Base-by-base conservation (phyloP, 805 yeast species). In the Suhomyces kilbournensis region DNA sequence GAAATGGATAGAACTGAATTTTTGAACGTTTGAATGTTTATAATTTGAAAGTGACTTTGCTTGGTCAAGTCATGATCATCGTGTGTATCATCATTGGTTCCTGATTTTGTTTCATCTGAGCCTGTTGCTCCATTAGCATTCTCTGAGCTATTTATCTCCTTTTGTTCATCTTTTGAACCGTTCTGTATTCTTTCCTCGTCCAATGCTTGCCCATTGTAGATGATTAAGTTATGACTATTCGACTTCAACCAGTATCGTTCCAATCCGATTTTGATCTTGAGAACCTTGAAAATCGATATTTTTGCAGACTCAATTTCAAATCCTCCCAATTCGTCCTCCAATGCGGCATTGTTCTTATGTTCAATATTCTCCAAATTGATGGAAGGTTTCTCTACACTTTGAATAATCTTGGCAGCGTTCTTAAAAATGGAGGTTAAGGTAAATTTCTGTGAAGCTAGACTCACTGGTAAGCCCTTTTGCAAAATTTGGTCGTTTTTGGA, bases 161-260 rank as follows among this genome's bases (percentile, higher is more conserved):
- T 32, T n/a, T 8, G 9, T 14, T 32, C 35, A n/a, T n/a, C 35
- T 32, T 32, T n/a, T n/a, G 8, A 5, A n/a, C 14, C n/a, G 12
- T 32, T n/a, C 17, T 7, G 35, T 32, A 6, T 19, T 39, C 12
- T 25, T 9, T 22, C 52, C 17, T 49, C 52, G 17, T 51, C 48
- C 22, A 51, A 56, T 51, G 60, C 59, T 34, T 59, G 55, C 38
- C 60, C 58, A 49, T 66, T 73, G 56, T 59, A 65, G 14, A 73
- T 59, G 14, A 73, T 60, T 49, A 75, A 56, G 55, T 69, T 69
- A 53, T 73, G 77, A 35, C 77, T 72, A 53, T 72, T 71, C 23
- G 66, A 62, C 47, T 72, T 70, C 42, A 73, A 55, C 78, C 78
- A 75, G 48, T 59, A 71, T 14, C 64, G 53, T 4, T 58, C 50